phyloP scores from a whole-genome alignment of 148 eudicot species.

The Fagopyrum tataricum region DNA sequence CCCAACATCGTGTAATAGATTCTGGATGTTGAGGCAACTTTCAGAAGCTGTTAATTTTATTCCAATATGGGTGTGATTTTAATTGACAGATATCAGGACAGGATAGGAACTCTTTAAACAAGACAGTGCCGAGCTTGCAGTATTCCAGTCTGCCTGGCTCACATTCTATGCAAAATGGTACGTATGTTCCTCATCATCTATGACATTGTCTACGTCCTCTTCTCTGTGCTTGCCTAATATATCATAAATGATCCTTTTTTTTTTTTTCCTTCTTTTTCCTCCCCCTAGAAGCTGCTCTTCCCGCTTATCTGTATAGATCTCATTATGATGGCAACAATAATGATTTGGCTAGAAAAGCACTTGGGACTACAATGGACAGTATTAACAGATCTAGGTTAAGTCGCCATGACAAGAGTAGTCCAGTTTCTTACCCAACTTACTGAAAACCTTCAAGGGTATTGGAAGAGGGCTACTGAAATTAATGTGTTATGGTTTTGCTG shows the following conservation, averaged over 20 bases:
- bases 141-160: slow-evolving; percentile 31
- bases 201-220: slow-evolving; percentile 34
- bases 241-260: background rate
- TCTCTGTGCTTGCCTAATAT: slow-evolving; percentile 12
- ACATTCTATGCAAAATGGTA: slow-evolving; percentile 20
- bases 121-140: slow-evolving; percentile 18
- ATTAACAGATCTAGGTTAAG: slow-evolving; percentile 46
- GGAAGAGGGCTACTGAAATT: background rate
- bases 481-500: background rate
- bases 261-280: slow-evolving; percentile 5
- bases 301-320: slow-evolving; percentile 49
- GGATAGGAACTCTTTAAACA: slow-evolving; percentile 31
- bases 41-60: background rate
- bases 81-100: slow-evolving; percentile 82
- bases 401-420: slow-evolving; percentile 31
- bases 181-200: slow-evolving; percentile 30
- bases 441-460: background rate
- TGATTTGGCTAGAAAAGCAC: slow-evolving; percentile 51
- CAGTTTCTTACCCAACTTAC: slow-evolving; percentile 21
- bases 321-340: slow-evolving; percentile 43
- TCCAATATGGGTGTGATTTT: slow-evolving; percentile 11
- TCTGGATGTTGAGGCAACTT: background rate
- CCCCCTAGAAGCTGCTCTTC: slow-evolving; percentile 37
- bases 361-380: slow-evolving; percentile 57
- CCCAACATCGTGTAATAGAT: background rate